These are phyloP conservation scores for Nakaseomyces sp. DNA, from an alignment of 1,139 yeast species.

Conservation along the genomic window DNA sequence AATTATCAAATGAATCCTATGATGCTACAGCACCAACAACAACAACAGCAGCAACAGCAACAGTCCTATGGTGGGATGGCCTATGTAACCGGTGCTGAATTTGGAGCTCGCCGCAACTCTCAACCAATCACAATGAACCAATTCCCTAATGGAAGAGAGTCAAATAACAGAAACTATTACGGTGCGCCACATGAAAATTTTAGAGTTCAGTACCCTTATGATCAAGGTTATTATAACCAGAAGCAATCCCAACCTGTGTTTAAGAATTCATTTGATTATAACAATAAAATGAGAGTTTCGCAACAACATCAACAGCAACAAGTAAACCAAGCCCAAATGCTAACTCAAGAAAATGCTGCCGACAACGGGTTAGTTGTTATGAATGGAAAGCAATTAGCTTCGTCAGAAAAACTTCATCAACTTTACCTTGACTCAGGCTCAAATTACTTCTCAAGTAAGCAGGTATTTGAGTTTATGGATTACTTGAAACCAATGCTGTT, in stretches of 20 bases:
- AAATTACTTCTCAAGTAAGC: conserved; percentile 26
- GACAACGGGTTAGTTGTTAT: conserved; percentile 24
- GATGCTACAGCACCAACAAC: not conserved
- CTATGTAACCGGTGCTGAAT: not conserved
- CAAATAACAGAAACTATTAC: not conserved
- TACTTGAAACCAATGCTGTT: conserved; percentile 17
- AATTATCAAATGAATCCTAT: not conserved
- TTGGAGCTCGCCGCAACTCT: conserved; percentile 9
- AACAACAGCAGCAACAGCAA: not conserved
- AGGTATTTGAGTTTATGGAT: conserved; percentile 24
- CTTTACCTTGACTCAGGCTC: conserved; percentile 26
- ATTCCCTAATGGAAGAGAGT: not conserved
- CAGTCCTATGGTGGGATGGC: not conserved
- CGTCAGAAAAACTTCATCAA: conserved; percentile 23
- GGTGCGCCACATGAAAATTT: not conserved
- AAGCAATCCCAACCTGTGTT: not conserved
- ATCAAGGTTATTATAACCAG: not conserved
- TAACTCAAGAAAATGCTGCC: not conserved
- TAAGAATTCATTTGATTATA: not conserved
- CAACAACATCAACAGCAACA: conserved; percentile 5
- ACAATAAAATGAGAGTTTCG: not conserved
- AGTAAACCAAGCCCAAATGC: conserved; percentile 1
- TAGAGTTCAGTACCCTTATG: not conserved
- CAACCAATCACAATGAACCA: conserved; percentile 7
- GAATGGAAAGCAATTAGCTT: conserved; percentile 19